These are phyloP conservation scores for Stephanodiscus minutulus DNA, from an alignment of 108 stramenopile species.

Conservation along the genomic window DNA sequence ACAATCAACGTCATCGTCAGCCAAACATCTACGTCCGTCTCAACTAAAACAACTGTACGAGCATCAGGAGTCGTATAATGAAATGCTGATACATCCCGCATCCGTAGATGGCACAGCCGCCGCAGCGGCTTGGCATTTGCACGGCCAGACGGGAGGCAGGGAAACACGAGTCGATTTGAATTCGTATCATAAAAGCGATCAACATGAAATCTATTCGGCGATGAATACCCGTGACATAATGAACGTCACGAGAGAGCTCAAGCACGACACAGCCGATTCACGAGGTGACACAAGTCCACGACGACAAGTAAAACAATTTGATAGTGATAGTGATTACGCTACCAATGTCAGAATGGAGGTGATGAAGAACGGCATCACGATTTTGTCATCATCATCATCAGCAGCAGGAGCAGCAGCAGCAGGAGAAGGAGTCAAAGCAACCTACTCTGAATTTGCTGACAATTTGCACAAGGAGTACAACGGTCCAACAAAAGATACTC, in stretches of 20 bases:
- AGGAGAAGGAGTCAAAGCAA: neutral
- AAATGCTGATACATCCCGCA: conserved; percentile 25
- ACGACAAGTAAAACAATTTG: neutral
- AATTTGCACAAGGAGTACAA: too few relatives aligned
- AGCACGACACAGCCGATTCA: neutral
- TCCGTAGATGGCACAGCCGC: conserved; percentile 21
- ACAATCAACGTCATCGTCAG: neutral
- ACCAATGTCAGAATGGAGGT: neutral
- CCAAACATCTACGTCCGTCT: neutral
- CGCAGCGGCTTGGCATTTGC: conserved; percentile 33
- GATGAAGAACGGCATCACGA: neutral
- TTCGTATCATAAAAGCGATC: neutral
- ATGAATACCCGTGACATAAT: conserved; percentile 28
- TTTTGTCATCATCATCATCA: neutral
- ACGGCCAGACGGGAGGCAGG: conserved; percentile 36
- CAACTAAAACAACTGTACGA: neutral
- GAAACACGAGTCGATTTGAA: neutral
- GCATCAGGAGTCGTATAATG: neutral
- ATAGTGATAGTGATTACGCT: neutral
- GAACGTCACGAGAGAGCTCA: neutral
- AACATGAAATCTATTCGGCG: conserved; percentile 13
- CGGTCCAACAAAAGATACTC: too few relatives aligned
- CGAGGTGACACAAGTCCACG: neutral
- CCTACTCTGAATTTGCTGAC: neutral
- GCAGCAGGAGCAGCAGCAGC: neutral